Evolutionary conservation across 2,329 filamentous ascomycete species (phyloP).

Genomic region (Cladosporium sp.): DNA sequence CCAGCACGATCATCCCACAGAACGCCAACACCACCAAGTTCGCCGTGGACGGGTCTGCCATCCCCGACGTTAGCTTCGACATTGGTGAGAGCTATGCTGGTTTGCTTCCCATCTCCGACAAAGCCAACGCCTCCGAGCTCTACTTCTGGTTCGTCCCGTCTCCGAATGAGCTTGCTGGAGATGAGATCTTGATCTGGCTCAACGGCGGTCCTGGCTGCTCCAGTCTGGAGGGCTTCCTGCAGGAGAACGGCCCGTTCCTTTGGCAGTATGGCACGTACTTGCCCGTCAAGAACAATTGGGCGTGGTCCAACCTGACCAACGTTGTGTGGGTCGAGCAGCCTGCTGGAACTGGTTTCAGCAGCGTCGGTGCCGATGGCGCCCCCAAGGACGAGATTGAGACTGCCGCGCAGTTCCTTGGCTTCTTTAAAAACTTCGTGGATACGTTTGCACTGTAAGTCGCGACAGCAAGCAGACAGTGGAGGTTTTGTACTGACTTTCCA

Average conservation of each 20-base stretch:
- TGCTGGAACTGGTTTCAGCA: slow-evolving; percentile 34
- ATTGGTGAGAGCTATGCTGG: slow-evolving; percentile 31
- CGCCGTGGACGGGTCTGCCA: slow-evolving; percentile 24
- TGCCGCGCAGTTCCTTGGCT: slow-evolving; percentile 37
- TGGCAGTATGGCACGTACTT: slow-evolving; percentile 42
- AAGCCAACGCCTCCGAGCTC: slow-evolving; percentile 29
- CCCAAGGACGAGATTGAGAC: slow-evolving; percentile 36
- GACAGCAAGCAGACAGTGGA: background rate
- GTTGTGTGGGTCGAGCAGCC: slow-evolving; percentile 42
- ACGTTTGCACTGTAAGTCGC: slow-evolving; percentile 14
- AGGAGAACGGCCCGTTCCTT: slow-evolving; percentile 42
- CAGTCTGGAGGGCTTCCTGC: slow-evolving; percentile 41
- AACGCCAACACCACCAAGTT: slow-evolving; percentile 41
- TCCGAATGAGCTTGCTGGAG: slow-evolving; percentile 33
- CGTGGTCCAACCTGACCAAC: slow-evolving; percentile 47
- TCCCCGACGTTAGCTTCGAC: slow-evolving; percentile 32
- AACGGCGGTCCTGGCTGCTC: slow-evolving; percentile 42
- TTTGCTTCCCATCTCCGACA: slow-evolving; percentile 27
- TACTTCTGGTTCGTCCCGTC: slow-evolving; percentile 49
- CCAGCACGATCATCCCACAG: slow-evolving; percentile 33
- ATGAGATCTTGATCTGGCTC: slow-evolving; percentile 36
- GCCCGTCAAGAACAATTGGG: slow-evolving; percentile 42
- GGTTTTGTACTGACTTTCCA: slow-evolving; percentile 28
- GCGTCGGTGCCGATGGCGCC: slow-evolving; percentile 27
- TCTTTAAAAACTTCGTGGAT: slow-evolving; percentile 45